Evolutionary conservation across 2,329 filamentous ascomycete species (phyloP), one percentile per base, ranked within the genome.

Genomic region (Pezicula rhizophila): DNA sequence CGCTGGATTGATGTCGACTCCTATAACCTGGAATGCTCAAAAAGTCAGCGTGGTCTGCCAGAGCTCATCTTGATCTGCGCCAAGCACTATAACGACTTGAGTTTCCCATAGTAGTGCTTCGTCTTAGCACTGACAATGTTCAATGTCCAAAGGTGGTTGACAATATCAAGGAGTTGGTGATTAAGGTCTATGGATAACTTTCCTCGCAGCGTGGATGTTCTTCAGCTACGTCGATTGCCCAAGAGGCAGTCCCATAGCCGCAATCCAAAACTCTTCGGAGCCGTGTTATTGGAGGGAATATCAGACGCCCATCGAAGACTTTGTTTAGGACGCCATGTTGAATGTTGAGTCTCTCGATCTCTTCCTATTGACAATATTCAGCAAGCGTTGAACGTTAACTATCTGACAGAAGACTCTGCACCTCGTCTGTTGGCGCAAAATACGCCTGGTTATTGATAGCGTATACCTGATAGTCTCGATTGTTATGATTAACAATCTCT

Each of bases 401-500:
- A 42, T 14, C 31, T 45, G 11, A 42, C 42, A 46, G 47, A 45
- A 33, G 18, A 49, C 28, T 58, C 68, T 58, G n/a, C 72, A 87
- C 86, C 73, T 88, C 84, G 61, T 89, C 86, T 49, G 86, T 72
- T 8, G 86, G 86, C 41, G 73, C 78, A 57, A 86, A 84, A 63
- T 86, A 87, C 53, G 80, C 76, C 33, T 71, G 72, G 56, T 84
- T 80, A 26, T 82, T 75, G 46, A 89, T 65, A 17, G 85, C 77
- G 68, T 84, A 82, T 60, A 76, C 75, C 56, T 89, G 85, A 63
- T 81, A 89, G 42, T 76, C 73, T 61, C 86, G 76, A 52, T 80
- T 81, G 63, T 83, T 72, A 55, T 83, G 70, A 14, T 72, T 70
- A 50, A 85, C 67, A 5, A 78, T 82, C 59, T 84, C 76, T 55